Conservation (phyloP, 148 eudicot genomes). For the Persicaria maculosa region DNA sequence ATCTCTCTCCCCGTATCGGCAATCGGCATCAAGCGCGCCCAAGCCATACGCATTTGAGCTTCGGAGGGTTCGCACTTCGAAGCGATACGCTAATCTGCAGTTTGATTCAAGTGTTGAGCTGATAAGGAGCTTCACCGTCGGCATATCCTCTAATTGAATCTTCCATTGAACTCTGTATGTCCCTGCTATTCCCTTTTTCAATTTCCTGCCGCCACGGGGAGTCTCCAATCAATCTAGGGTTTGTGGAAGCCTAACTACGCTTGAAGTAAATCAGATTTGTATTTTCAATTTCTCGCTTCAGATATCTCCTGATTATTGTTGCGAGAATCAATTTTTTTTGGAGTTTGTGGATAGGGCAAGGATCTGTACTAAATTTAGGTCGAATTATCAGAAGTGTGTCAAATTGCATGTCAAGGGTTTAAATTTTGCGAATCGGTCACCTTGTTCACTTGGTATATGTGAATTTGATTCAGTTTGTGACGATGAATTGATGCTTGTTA, state of each 20-base stretch:
- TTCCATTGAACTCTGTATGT: not conserved
- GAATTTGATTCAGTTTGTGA: too few species aligned
- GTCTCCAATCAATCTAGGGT: conserved; percentile 3
- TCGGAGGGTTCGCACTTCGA: not conserved
- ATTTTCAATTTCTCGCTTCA: not conserved
- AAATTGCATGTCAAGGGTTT: not conserved
- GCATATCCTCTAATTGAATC: not conserved
- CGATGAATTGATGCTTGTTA: too few species aligned
- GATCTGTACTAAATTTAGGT: not conserved
- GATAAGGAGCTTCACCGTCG: not conserved
- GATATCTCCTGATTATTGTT: not conserved
- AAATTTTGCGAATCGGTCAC: not conserved
- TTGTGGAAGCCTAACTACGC: not conserved
- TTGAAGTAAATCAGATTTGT: not conserved
- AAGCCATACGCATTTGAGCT: not conserved
- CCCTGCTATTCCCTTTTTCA: not conserved
- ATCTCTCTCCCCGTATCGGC: too few species aligned
- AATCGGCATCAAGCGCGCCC: conserved; percentile 2
- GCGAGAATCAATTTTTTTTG: not conserved
- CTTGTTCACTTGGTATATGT: not conserved
- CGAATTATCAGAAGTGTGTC: too few species aligned
- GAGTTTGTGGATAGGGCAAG: not conserved
- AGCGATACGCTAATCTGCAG: too few species aligned
- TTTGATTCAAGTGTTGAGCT: too few species aligned
- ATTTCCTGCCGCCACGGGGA: not conserved